Conservation (phyloP, 208 protist genomes). For the Crithidia brevicula region DNA sequence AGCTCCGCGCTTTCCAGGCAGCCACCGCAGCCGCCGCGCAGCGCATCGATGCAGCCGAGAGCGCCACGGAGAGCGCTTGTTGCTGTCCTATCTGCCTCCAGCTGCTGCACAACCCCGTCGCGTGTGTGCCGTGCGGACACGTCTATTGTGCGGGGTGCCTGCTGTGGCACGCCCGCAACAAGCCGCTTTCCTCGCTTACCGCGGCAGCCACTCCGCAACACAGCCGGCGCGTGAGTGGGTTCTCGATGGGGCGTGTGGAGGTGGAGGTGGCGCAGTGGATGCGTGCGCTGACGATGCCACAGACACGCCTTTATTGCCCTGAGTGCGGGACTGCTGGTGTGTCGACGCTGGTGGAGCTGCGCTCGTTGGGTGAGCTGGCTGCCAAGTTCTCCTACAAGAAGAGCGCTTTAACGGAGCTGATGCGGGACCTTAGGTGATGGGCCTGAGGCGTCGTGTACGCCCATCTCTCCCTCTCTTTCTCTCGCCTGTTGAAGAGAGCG, state of each 20-base stretch:
- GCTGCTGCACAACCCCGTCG: constrained; percentile 56
- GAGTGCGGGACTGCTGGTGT: constrained; percentile 37
- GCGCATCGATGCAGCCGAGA: constrained; percentile 70
- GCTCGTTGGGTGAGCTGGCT: constrained; percentile 28
- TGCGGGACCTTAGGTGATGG: constrained; percentile 13
- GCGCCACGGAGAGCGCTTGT: constrained; percentile 78
- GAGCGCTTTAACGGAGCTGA: constrained; percentile 29
- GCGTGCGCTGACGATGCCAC: not conserved
- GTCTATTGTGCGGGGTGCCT: constrained; percentile 78
- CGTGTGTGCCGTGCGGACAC: constrained; percentile 90
- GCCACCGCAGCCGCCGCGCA: constrained; percentile 42
- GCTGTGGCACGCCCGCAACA: constrained; percentile 54
- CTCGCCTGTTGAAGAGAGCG: not conserved
- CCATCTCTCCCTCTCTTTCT: constrained; percentile 15
- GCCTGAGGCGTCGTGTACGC: too few relatives aligned
- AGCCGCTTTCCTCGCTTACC: constrained; percentile 10
- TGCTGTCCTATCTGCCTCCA: constrained; percentile 75
- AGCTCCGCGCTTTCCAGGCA: constrained; percentile 23
- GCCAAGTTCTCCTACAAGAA: constrained; percentile 37
- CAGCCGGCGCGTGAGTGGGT: not conserved
- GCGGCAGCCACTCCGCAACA: not conserved
- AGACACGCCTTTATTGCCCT: constrained; percentile 35
- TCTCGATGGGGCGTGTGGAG: not conserved
- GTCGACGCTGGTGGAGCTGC: constrained; percentile 25
- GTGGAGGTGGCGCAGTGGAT: constrained; percentile 27